Conservation (phyloP, 345 rosid genomes). For the Syzygium oleosum region DNA sequence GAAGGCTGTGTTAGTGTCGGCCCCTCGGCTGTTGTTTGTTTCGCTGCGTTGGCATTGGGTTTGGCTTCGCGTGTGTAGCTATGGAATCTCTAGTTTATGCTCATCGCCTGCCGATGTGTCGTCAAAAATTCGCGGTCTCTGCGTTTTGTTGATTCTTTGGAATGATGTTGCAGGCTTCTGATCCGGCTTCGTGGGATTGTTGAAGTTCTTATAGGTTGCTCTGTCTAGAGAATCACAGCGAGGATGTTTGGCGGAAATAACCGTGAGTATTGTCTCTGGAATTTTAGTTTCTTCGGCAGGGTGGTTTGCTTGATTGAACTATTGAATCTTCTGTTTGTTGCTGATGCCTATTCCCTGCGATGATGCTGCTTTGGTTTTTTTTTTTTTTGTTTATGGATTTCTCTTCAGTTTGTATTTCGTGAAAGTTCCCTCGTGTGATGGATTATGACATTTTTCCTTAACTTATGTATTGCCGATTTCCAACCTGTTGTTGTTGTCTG, state of each 20-base stretch:
- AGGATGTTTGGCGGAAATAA: conserved; percentile 1
- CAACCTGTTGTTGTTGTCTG: background rate
- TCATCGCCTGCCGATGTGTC: background rate
- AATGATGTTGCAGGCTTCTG: background rate
- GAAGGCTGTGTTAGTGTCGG: background rate
- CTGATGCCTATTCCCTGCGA: background rate
- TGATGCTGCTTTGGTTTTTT: background rate
- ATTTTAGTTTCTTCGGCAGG: background rate
- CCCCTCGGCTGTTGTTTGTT: background rate
- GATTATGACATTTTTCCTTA: background rate
- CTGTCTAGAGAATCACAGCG: background rate
- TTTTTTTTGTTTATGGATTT: background rate
- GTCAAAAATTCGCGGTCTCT: background rate
- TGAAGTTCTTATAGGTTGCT: background rate
- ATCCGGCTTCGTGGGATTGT: background rate
- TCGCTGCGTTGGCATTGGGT: background rate
- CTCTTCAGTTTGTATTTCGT: background rate
- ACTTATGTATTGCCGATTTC: background rate
- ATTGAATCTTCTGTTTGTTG: background rate
- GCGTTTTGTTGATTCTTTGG: background rate
- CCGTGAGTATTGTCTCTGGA: background rate
- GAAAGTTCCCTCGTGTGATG: background rate
- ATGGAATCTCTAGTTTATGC: background rate
- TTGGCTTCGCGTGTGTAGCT: background rate
- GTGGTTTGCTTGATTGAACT: background rate